These are phyloP conservation scores for Rhytidiadelphus loreus DNA, from an alignment of 225 moss, liverwort and hornwort species.

Conservation along the genomic window DNA sequence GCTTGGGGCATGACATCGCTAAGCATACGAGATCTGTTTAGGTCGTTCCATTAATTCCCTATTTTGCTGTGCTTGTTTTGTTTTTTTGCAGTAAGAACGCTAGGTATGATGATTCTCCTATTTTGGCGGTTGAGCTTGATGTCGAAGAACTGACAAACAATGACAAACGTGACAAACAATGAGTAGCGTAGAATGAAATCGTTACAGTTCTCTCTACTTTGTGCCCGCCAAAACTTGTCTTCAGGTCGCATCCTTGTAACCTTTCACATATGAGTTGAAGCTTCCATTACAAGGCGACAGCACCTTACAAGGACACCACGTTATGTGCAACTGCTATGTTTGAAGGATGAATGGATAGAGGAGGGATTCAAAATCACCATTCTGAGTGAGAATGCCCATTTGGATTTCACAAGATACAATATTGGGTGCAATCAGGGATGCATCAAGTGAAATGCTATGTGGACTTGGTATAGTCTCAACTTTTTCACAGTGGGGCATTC, in stretches of 20 bases:
- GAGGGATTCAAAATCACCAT: neutral
- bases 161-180: slow-evolving; percentile 28
- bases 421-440: neutral
- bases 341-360: neutral
- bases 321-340: neutral
- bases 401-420: neutral
- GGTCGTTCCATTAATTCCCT: neutral
- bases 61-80: neutral
- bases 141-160: slow-evolving; percentile 58
- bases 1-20: neutral
- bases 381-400: neutral
- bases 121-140: slow-evolving; percentile 91
- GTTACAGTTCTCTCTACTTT: neutral
- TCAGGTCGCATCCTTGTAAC: neutral
- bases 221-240: neutral
- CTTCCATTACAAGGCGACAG: neutral
- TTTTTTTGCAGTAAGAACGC: slow-evolving; percentile 59
- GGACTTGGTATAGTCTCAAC: neutral
- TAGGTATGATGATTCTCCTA: slow-evolving; percentile 78
- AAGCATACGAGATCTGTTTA: neutral
- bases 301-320: neutral
- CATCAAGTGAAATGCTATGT: neutral
- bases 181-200: neutral
- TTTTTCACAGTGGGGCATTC: neutral
- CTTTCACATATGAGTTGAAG: neutral